phyloP scores from a whole-genome alignment of 2,329 filamentous ascomycete species.

The Helminthosporium solani region DNA sequence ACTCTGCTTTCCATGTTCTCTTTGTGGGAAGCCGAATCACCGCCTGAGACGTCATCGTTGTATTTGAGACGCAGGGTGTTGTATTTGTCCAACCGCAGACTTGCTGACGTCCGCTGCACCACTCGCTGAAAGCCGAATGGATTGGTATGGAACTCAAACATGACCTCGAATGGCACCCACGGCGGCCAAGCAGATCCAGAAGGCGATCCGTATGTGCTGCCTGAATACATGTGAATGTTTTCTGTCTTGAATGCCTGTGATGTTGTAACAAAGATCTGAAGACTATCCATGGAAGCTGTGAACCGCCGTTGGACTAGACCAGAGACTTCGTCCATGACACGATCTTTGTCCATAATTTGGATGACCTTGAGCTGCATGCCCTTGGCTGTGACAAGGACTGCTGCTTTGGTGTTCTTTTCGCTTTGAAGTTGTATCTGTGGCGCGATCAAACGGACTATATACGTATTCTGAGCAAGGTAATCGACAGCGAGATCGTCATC shows the following conservation, averaged over 20 bases:
- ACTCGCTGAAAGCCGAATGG: conserved; percentile 98
- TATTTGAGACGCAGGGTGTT: conserved; percentile 96
- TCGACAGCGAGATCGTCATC: conserved; percentile 74
- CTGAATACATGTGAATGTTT: conserved; percentile 88
- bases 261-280: conserved; percentile 96
- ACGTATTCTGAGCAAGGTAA: conserved; percentile 88
- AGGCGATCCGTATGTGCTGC: conserved; percentile 85
- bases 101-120: conserved; percentile 93
- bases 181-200: conserved; percentile 89
- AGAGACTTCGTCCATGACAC: conserved; percentile 88
- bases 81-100: conserved; percentile 94
- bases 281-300: conserved; percentile 92
- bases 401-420: conserved; percentile 95
- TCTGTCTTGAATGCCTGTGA: conserved; percentile 85
- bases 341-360: conserved; percentile 95
- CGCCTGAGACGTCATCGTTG: conserved; percentile 83
- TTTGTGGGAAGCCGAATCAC: conserved; percentile 50
- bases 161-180: conserved; percentile 97
- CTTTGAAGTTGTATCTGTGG: conserved; percentile 98
- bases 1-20: conserved; percentile 74
- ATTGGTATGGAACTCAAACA: conserved; percentile 93
- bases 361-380: conserved; percentile 98
- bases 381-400: conserved; percentile 94
- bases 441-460: conserved; percentile 90
- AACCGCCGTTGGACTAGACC: conserved; percentile 94